phyloP scores from a whole-genome alignment of 345 rosid genomes.

The Eucalyptus pumila region DNA sequence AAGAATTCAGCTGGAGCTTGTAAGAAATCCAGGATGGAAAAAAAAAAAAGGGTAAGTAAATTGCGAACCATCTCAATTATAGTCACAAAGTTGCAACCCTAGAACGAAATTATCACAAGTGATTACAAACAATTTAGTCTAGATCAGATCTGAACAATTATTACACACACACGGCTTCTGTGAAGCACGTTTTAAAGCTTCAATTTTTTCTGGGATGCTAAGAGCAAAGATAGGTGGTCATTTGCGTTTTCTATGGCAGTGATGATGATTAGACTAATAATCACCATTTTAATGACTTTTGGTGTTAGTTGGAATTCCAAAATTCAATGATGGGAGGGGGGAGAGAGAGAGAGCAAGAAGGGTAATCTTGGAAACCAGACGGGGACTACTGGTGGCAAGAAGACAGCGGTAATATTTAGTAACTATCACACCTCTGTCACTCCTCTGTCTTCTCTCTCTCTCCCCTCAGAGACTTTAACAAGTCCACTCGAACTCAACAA shows the following conservation, averaged over 20 bases:
- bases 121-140: neutral
- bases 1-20: neutral
- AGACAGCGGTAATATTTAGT: neutral
- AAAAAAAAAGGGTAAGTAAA: neutral
- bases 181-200: neutral
- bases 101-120: neutral
- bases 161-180: accelerated
- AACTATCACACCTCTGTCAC: neutral
- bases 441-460: neutral
- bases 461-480: neutral
- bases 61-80: neutral
- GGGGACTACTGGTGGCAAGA: neutral
- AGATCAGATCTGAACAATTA: neutral
- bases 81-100: neutral
- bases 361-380: neutral
- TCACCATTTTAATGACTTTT: neutral
- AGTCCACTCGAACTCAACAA: neutral
- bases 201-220: neutral
- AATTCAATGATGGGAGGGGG: neutral
- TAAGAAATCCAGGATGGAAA: neutral
- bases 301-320: neutral
- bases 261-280: neutral
- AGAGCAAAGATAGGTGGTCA: neutral
- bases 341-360: neutral
- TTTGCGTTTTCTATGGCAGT: neutral